Conservation (phyloP, 2,329 filamentous ascomycete species). For the Decorospora gaudefroyi region DNA sequence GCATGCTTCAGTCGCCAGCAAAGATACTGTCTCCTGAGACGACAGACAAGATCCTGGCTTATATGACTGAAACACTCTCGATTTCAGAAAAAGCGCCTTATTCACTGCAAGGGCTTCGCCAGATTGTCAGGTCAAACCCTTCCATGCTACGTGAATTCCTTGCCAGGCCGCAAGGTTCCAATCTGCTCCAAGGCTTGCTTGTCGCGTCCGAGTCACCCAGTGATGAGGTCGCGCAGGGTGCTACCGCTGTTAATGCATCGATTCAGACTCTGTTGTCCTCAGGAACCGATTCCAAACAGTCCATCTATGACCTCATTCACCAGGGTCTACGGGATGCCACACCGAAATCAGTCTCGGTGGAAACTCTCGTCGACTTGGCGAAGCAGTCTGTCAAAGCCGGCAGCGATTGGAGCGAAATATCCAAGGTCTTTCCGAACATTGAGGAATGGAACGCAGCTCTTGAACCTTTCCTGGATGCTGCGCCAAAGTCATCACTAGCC, state of each 20-base stretch:
- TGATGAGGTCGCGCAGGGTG: conserved; percentile 56
- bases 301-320: conserved; percentile 58
- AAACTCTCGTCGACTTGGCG: conserved; percentile 60
- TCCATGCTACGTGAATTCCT: conserved; percentile 52
- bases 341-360: conserved; percentile 54
- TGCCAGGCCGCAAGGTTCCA: conserved; percentile 52
- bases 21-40: conserved; percentile 45
- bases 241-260: conserved; percentile 45
- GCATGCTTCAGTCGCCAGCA: conserved; percentile 42
- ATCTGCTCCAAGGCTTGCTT: conserved; percentile 58
- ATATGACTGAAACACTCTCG: conserved; percentile 48
- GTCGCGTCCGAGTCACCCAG: conserved; percentile 59
- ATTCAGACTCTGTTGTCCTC: conserved; percentile 47
- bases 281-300: conserved; percentile 49
- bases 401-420: conserved; percentile 33
- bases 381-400: conserved; percentile 52
- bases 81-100: conserved; percentile 40
- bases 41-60: conserved; percentile 45
- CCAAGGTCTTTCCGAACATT: conserved; percentile 65
- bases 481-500: conserved; percentile 67
- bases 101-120: conserved; percentile 53
- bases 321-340: conserved; percentile 56
- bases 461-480: conserved; percentile 56
- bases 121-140: conserved; percentile 50
- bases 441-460: conserved; percentile 70